Percentiles rank a stretch among this genome's conserved stretches.
Conservation (phyloP, 768 basidiomycete genomes). For the Leccinum uliginosum region DNA sequence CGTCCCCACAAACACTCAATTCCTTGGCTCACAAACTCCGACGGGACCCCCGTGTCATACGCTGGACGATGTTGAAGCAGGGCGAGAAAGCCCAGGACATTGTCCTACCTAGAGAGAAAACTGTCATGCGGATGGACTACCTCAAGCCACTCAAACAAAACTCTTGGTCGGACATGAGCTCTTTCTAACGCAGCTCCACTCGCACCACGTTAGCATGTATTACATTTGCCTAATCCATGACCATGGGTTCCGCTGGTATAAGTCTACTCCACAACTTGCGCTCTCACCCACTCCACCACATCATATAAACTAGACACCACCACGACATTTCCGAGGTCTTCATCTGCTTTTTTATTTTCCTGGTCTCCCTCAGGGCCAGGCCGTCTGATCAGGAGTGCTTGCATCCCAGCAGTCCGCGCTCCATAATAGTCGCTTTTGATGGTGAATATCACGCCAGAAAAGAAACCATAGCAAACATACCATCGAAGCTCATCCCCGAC, state of each 20-base stretch:
- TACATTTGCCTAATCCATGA: conserved; percentile 1
- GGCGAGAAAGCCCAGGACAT: conserved; percentile 72
- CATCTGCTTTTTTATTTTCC: conserved; percentile 38
- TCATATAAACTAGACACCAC: conserved; percentile 36
- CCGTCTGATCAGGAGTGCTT: conserved; percentile 55
- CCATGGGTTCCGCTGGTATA: background rate
- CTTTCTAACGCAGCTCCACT: conserved; percentile 6
- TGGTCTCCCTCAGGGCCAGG: conserved; percentile 44
- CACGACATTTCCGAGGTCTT: conserved; percentile 38
- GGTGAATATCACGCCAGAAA: conserved; percentile 1
- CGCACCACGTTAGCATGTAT: background rate
- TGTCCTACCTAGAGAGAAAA: conserved; percentile 46
- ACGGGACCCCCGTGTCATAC: conserved; percentile 76
- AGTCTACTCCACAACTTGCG: conserved; percentile 6
- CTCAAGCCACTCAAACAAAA: conserved; percentile 16
- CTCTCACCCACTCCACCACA: conserved; percentile 36
- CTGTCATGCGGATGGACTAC: conserved; percentile 30
- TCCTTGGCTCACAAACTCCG: conserved; percentile 66
- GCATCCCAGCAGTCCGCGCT: conserved; percentile 50
- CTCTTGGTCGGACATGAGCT: conserved; percentile 27
- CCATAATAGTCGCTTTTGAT: conserved; percentile 60
- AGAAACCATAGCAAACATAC: conserved; percentile 36
- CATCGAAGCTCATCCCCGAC: conserved; percentile 70
- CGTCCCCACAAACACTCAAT: conserved; percentile 65
- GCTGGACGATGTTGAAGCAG: conserved; percentile 77